Evolutionary conservation across 345 rosid genomes (phyloP).

Genomic region (Syzygium grande): DNA sequence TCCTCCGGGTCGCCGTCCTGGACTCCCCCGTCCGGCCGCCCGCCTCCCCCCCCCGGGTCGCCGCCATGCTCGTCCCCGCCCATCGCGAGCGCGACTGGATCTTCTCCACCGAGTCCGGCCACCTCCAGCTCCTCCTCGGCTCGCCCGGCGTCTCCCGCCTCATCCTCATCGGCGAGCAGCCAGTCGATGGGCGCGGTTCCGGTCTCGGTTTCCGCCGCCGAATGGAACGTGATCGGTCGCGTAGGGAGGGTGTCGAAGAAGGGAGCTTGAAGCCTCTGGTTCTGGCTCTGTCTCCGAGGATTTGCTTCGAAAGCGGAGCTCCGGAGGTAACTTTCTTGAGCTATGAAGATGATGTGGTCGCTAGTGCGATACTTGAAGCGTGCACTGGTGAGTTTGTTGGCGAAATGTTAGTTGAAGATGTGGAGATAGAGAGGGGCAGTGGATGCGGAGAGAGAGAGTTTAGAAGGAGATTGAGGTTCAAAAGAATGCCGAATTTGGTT

Average conservation of each 20-base stretch:
- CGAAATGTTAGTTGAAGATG: slow-evolving; percentile 81
- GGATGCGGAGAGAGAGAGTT: slow-evolving; percentile 31
- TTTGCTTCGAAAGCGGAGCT: slow-evolving; percentile 3
- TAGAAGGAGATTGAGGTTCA: slow-evolving; percentile 80
- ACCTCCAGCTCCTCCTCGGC: slow-evolving; percentile 65
- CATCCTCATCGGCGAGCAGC: slow-evolving; percentile 45
- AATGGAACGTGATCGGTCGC: neutral
- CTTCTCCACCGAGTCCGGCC: slow-evolving; percentile 86
- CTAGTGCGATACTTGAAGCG: slow-evolving; percentile 39
- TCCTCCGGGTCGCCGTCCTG: slow-evolving; percentile 68
- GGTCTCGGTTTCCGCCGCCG: slow-evolving; percentile 9
- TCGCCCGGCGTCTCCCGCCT: slow-evolving; percentile 52
- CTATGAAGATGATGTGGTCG: slow-evolving; percentile 53
- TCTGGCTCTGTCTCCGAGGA: slow-evolving; percentile 41
- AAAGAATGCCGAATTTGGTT: slow-evolving; percentile 72
- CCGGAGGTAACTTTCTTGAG: slow-evolving; percentile 37
- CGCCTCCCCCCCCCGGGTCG: slow-evolving; percentile 31
- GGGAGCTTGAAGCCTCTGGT: slow-evolving; percentile 35
- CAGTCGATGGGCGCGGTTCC: slow-evolving; percentile 4
- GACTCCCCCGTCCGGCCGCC: slow-evolving; percentile 48
- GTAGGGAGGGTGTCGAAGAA: slow-evolving; percentile 11
- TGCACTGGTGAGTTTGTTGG: slow-evolving; percentile 47
- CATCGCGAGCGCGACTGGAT: slow-evolving; percentile 75
- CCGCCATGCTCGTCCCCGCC: slow-evolving; percentile 63
- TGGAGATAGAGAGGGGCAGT: slow-evolving; percentile 36